Base-by-base conservation (phyloP, 306 rosid species). In the Glycine tomentella region DNA sequence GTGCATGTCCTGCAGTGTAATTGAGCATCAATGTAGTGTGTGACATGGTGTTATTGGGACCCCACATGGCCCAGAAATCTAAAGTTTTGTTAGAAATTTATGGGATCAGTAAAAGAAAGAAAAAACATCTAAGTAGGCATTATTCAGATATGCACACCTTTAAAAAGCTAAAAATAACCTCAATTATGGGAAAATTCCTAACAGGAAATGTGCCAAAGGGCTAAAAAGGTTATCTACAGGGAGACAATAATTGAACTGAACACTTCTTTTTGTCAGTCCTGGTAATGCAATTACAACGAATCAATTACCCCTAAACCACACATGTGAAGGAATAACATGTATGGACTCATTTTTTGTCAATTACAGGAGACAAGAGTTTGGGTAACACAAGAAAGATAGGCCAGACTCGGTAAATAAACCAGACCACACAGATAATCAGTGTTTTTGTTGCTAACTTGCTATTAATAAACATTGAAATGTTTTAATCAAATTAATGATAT, bases 1-100 rank as follows among this genome's bases (percentile, higher is more conserved):
- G 14, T 80, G 85, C 66, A 11, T 80, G 85, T 80, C 79, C 65
- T 63, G 3, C 49, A 76, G 3, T 69, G 52, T n/a, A 44, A 14
- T 2, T 63, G 52, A 80, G 84, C 80, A 80, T 80, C 84, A 17
- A 45, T 57, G 5, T 51, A 59, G 78, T 52, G 48, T 55, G 68
- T 64, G 74, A 64, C 69, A 12, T 77, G 81, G 74, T 69, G 79
- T 72, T 53, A 57, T n/a, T 15, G 62, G 77, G 65, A 2, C 42
- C 84, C 80, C 78, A 12, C 9, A 59, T 69, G 70, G 14, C 58
- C 56, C 50, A 74, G 11, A 45, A 75, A 67, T 57, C 38, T 4
- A 4, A 13, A 56, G 1, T 46, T n/a, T 57, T 13, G 46, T 48
- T 25, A 38, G 6, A 73, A 73, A 51, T 61, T 71, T 49, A 59